Conservation (phyloP, 768 basidiomycete species). For the Mycena pura region DNA sequence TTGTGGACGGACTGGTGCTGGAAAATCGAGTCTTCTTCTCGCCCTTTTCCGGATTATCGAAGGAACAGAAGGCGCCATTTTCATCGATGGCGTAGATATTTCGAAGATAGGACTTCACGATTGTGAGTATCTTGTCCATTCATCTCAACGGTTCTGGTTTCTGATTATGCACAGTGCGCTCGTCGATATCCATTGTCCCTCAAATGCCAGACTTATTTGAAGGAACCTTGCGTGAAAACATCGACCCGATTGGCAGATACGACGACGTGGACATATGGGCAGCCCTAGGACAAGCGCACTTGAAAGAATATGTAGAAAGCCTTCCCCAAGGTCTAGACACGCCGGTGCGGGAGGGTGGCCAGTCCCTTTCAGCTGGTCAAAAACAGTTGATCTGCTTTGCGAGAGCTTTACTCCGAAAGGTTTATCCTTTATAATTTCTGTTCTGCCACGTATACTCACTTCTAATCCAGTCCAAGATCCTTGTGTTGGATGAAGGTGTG, state of each 20-base stretch:
- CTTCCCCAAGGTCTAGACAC: slow-evolving; percentile 76
- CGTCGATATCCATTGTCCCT: slow-evolving; percentile 85
- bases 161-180: slow-evolving; percentile 68
- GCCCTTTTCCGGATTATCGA: slow-evolving; percentile 83
- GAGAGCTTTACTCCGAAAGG: slow-evolving; percentile 80
- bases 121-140: slow-evolving; percentile 46
- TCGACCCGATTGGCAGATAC: slow-evolving; percentile 82
- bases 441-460: background rate
- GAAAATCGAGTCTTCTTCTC: slow-evolving; percentile 56
- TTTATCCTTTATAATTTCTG: slow-evolving; percentile 28
- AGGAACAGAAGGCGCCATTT: slow-evolving; percentile 67
- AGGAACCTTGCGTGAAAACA: slow-evolving; percentile 82
- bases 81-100: slow-evolving; percentile 80
- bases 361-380: slow-evolving; percentile 85
- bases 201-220: slow-evolving; percentile 65
- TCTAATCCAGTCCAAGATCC: slow-evolving; percentile 69
- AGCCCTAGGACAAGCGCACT: slow-evolving; percentile 79
- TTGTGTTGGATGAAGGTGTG: slow-evolving; percentile 91
- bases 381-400: slow-evolving; percentile 90
- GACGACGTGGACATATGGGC: slow-evolving; percentile 87
- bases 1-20: slow-evolving; percentile 82
- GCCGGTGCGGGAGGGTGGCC: slow-evolving; percentile 76
- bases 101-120: slow-evolving; percentile 78
- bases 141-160: background rate
- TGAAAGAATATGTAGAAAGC: slow-evolving; percentile 72